Base-by-base conservation (phyloP, 1,139 yeast species). In the Hyphopichia buzzinii region DNA sequence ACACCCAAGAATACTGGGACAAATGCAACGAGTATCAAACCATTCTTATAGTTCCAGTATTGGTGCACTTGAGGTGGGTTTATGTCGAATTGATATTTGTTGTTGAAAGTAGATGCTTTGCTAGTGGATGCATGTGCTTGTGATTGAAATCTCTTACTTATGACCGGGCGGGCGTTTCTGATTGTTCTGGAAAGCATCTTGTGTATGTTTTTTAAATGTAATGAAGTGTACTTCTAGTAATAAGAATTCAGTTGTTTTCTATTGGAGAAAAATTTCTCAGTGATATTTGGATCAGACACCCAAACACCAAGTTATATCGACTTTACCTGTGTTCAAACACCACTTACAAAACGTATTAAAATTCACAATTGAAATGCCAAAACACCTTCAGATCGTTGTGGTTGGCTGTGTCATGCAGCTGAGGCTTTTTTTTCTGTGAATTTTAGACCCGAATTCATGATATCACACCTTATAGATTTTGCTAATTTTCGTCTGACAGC, bases 1-100 rank as follows among this genome's bases (percentile, higher is more conserved):
- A 61, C 63, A 12, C 56, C 59, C 36, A 66, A 48, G 47, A 60
- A 65, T 15, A 66, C 41, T 12, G 76, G 76, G 31, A 66, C 53
- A 39, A 67, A 63, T 23, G 71, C 72, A 37, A 69, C 44, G 33
- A 67, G 53, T 29, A 67, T 59, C 17, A 60, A 49, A 35, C 65
- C 57, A 48, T 70, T 69, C 43, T 67, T 60, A 17, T 54, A 51
- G 51, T 64, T 67, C 77, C 77, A 71, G 57, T 70, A 71, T 47
- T 64, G 67, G 46, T 71, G 77, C 31, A 68, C 71, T 40, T 69
- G 76, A 29, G 77, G 77, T 29, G 76, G 76, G 43, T 57, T 59
- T 44, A 60, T 62, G 52, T 71, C 62, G 57, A 71, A 71, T 50
- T 66, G 62, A 55, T 58, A 53, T 45, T 67, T 70, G 58, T 71